A percentile compares a stretch with the other conserved stretches of the same genome.
Conservation (phyloP, 768 basidiomycete genomes). For the Panaeolus cyanescens region DNA sequence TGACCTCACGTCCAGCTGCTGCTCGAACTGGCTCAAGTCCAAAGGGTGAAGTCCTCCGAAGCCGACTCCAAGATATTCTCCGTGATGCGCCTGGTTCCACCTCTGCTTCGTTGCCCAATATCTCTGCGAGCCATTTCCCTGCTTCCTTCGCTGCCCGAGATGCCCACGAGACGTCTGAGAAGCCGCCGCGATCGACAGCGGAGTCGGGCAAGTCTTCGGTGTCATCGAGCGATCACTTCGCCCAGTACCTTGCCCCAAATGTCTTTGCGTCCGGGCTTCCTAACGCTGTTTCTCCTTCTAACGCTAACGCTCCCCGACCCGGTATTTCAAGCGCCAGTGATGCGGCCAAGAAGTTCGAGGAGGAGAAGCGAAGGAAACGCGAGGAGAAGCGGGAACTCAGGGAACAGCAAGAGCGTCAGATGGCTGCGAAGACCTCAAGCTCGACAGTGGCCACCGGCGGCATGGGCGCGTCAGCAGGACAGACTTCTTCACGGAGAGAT, state of each 20-base stretch:
- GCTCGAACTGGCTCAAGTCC: conserved; percentile 8
- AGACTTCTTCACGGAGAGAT: conserved; percentile 5
- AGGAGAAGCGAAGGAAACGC: conserved; percentile 27
- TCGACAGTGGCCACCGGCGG: background rate
- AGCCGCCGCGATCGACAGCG: conserved; percentile 11
- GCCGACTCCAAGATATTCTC: conserved; percentile 49
- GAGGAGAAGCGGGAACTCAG: conserved; percentile 33
- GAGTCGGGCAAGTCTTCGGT: conserved; percentile 13
- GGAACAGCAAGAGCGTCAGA: conserved; percentile 29
- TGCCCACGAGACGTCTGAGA: conserved; percentile 5
- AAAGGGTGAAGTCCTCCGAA: conserved; percentile 29
- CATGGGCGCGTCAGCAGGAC: background rate
- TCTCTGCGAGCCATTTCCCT: conserved; percentile 26
- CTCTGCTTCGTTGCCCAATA: conserved; percentile 46
- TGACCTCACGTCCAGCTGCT: conserved; percentile 6
- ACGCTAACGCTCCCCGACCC: conserved; percentile 15
- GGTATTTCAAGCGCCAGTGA: conserved; percentile 51
- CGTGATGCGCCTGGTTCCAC: conserved; percentile 31
- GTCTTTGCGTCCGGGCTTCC: conserved; percentile 12
- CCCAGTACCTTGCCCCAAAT: conserved; percentile 23
- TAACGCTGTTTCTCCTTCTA: conserved; percentile 1
- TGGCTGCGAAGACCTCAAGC: conserved; percentile 5
- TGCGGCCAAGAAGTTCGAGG: conserved; percentile 55
- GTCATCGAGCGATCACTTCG: conserved; percentile 8
- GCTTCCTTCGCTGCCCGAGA: conserved; percentile 17